These are phyloP conservation scores for Blakeslea trispora DNA, from an alignment of 371 early-diverging fungal genomes.

Conservation along the genomic window DNA sequence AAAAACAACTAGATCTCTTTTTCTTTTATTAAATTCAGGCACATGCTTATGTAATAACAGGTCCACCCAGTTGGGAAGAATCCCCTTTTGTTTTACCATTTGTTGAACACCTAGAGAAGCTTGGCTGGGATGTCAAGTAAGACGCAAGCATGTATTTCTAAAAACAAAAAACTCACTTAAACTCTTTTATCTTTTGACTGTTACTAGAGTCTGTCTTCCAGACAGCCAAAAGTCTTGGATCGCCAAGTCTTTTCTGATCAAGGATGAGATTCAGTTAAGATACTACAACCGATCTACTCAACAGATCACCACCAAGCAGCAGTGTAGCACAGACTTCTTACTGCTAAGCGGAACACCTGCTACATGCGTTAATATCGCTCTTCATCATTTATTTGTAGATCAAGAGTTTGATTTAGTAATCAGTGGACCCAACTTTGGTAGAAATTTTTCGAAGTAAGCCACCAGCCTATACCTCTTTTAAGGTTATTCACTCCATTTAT, in stretches of 20 bases:
- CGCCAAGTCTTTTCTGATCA: constrained; percentile 50
- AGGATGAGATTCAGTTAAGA: constrained; percentile 37
- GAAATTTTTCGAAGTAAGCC: constrained; percentile 43
- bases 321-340: constrained; percentile 28
- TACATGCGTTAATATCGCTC: constrained; percentile 45
- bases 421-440: constrained; percentile 47
- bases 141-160: too few species aligned
- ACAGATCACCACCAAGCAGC: constrained; percentile 26
- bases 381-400: constrained; percentile 41
- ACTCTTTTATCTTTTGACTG: not conserved
- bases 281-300: constrained; percentile 36
- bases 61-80: constrained; percentile 39
- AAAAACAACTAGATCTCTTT: too few species aligned
- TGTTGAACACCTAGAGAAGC: constrained; percentile 37
- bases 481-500: not conserved
- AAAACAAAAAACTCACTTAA: not conserved
- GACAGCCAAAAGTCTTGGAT: constrained; percentile 54
- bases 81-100: constrained; percentile 48
- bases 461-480: not conserved
- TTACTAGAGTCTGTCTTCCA: constrained; percentile 40
- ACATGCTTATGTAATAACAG: constrained; percentile 13
- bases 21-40: not conserved
- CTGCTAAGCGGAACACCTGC: constrained; percentile 47
- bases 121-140: constrained; percentile 50
- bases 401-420: constrained; percentile 46